phyloP scores from a whole-genome alignment of 768 basidiomycete species.

The Russula sp. region DNA sequence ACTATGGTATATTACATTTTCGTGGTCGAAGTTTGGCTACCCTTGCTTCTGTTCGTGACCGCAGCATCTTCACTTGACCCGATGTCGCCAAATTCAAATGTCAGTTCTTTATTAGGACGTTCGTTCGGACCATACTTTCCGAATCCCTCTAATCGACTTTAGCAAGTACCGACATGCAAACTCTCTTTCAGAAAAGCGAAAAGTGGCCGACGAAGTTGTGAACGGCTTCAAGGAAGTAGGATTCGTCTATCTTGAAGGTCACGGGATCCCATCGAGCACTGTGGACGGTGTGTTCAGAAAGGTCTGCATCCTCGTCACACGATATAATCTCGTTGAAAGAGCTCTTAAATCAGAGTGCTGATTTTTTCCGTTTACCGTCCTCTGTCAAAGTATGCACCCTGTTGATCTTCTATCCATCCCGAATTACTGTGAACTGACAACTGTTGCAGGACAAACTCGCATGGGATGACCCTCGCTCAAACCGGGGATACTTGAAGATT shows the following conservation, averaged over 20 bases:
- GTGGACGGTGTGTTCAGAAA: conserved; percentile 59
- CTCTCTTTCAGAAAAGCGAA: conserved; percentile 50
- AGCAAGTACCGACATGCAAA: conserved; percentile 51
- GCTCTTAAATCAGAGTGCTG: conserved; percentile 51
- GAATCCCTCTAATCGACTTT: conserved; percentile 68
- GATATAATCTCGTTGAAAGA: neutral
- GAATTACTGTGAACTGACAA: neutral
- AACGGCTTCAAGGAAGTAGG: conserved; percentile 75
- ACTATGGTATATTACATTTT: neutral
- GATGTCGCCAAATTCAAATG: neutral
- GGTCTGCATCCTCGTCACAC: conserved; percentile 35
- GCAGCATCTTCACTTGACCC: neutral
- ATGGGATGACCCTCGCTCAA: conserved; percentile 83
- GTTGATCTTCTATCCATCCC: neutral
- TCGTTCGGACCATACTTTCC: conserved; percentile 39
- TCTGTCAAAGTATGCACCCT: conserved; percentile 47
- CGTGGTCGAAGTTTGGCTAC: neutral
- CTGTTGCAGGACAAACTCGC: conserved; percentile 48
- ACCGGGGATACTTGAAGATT: conserved; percentile 76
- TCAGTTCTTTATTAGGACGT: conserved; percentile 29
- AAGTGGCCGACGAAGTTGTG: conserved; percentile 62
- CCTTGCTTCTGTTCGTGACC: conserved; percentile 8
- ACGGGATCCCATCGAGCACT: conserved; percentile 56
- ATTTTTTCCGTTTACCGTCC: conserved; percentile 64
- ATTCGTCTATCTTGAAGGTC: conserved; percentile 71